Conservation (phyloP, 2,329 filamentous ascomycete species). For the Orbilia ellipsospora region DNA sequence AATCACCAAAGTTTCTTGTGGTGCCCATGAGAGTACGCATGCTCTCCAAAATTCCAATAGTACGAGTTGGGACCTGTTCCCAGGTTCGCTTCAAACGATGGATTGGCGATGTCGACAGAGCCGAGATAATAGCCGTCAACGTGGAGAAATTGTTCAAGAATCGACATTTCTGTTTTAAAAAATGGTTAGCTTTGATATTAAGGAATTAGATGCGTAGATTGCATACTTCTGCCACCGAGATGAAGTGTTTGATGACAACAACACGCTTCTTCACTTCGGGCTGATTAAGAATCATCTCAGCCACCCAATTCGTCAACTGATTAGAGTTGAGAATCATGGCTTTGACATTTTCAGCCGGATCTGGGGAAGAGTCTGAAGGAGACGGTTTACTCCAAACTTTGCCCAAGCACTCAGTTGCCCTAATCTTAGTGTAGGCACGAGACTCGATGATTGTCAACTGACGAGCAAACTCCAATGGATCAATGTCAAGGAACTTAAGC, state of each 20-base stretch:
- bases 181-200: conserved; percentile 57
- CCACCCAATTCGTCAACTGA: conserved; percentile 98
- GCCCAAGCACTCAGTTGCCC: conserved; percentile 93
- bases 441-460: conserved; percentile 98
- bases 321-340: conserved; percentile 97
- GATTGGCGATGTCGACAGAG: conserved; percentile 91
- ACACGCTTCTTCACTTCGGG: conserved; percentile 94
- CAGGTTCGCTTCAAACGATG: conserved; percentile 93
- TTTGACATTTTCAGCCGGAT: conserved; percentile 90
- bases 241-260: conserved; percentile 98
- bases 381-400: conserved; percentile 98
- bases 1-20: conserved; percentile 98
- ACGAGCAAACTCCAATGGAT: conserved; percentile 94
- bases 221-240: conserved; percentile 91
- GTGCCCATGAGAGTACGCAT: conserved; percentile 97
- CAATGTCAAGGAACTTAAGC: conserved; percentile 97
- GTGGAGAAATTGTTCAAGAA: conserved; percentile 95
- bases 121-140: conserved; percentile 96
- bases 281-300: conserved; percentile 97
- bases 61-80: conserved; percentile 89
- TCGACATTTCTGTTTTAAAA: conserved; percentile 85
- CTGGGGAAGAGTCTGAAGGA: conserved; percentile 70
- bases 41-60: conserved; percentile 80
- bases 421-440: conserved; percentile 92
- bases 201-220: conserved; percentile 26